phyloP scores from a whole-genome alignment of 495 filamentous ascomycete species.

The Articulospora tetracladia region DNA sequence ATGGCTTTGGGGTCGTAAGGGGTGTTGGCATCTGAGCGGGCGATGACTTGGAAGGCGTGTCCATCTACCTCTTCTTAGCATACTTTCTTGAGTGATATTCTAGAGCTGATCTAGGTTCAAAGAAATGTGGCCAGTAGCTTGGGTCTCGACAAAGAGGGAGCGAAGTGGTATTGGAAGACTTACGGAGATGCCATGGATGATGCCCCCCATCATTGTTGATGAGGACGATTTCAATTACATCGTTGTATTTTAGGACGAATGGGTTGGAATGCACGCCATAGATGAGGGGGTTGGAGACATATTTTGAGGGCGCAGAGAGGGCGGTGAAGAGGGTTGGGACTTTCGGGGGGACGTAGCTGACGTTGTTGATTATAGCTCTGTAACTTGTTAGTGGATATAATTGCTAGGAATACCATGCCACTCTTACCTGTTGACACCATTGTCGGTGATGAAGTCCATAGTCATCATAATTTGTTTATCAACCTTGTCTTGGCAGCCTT shows the following conservation, averaged over 20 bases:
- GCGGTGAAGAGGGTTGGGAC: slow-evolving; percentile 79
- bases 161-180: too few species aligned
- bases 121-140: too few species aligned
- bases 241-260: slow-evolving; percentile 56
- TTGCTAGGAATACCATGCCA: neutral
- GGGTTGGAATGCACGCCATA: slow-evolving; percentile 69
- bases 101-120: too few species aligned
- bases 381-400: neutral
- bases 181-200: slow-evolving; percentile 45
- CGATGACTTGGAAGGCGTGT: slow-evolving; percentile 73
- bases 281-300: slow-evolving; percentile 49
- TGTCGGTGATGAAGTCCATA: slow-evolving; percentile 55
- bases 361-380: slow-evolving; percentile 72
- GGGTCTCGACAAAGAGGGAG: too few species aligned
- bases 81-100: too few species aligned
- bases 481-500: slow-evolving; percentile 39
- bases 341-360: slow-evolving; percentile 67
- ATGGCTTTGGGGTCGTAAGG: slow-evolving; percentile 30
- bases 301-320: slow-evolving; percentile 57
- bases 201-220: slow-evolving; percentile 71
- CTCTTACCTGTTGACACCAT: slow-evolving; percentile 58
- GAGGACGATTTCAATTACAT: slow-evolving; percentile 73
- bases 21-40: slow-evolving; percentile 38
- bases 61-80: too few species aligned
- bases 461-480: slow-evolving; percentile 53